phyloP scores from a whole-genome alignment of 2,329 filamentous ascomycete species.

The Chaetomium sp. region DNA sequence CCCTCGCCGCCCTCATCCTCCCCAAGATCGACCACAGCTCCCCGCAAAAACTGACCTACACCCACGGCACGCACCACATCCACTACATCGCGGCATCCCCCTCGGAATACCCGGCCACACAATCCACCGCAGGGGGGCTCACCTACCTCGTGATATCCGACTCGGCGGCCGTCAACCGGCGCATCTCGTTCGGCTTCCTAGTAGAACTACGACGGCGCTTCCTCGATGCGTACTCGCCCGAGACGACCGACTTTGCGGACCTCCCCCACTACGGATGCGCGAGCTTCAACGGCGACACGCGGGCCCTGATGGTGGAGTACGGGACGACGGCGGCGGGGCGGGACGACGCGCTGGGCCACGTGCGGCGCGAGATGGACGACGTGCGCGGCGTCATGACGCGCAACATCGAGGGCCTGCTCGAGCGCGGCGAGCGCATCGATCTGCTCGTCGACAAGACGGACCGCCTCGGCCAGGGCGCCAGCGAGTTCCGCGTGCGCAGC shows the following conservation, averaged over 20 bases:
- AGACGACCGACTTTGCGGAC: slow-evolving; percentile 68
- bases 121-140: slow-evolving; percentile 72
- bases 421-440: slow-evolving; percentile 91
- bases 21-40: slow-evolving; percentile 85
- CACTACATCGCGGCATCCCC: slow-evolving; percentile 91
- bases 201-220: slow-evolving; percentile 90
- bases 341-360: slow-evolving; percentile 80
- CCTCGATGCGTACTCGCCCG: slow-evolving; percentile 66
- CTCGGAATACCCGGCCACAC: slow-evolving; percentile 57
- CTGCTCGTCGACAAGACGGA: slow-evolving; percentile 96
- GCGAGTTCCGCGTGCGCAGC: slow-evolving; percentile 87
- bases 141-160: slow-evolving; percentile 91
- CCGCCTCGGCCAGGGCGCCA: slow-evolving; percentile 79
- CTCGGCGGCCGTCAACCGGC: slow-evolving; percentile 69
- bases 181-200: slow-evolving; percentile 90
- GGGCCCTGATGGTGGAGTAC: slow-evolving; percentile 77
- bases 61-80: slow-evolving; percentile 87
- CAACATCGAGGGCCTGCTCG: slow-evolving; percentile 87
- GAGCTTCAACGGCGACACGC: slow-evolving; percentile 79
- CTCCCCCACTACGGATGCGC: slow-evolving; percentile 89
- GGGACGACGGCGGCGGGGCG: slow-evolving; percentile 69
- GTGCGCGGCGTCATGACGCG: slow-evolving; percentile 92
- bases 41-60: slow-evolving; percentile 90
- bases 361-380: slow-evolving; percentile 87
- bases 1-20: slow-evolving; percentile 88